Conservation (phyloP, 2,329 filamentous ascomycete species). For the Epichloe hybrida region DNA sequence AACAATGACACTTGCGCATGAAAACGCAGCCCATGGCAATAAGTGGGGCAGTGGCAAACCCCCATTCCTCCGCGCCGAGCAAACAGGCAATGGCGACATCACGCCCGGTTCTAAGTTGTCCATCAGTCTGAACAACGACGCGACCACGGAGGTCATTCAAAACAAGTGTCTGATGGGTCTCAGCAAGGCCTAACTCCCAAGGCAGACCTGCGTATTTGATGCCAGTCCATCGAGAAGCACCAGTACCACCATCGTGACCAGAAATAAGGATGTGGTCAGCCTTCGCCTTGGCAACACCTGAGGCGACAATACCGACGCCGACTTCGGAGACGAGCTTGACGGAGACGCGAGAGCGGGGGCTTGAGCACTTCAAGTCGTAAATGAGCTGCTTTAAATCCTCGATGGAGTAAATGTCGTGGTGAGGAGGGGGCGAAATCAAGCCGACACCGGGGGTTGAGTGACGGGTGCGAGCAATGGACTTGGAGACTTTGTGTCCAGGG, state of each 20-base stretch:
- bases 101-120: slow-evolving; percentile 80
- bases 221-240: slow-evolving; percentile 93
- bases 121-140: slow-evolving; percentile 92
- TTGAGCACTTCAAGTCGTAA: slow-evolving; percentile 94
- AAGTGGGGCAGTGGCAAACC: slow-evolving; percentile 93
- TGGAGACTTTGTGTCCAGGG: slow-evolving; percentile 91
- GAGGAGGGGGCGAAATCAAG: slow-evolving; percentile 87
- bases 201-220: slow-evolving; percentile 97
- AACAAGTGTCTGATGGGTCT: slow-evolving; percentile 92
- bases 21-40: slow-evolving; percentile 97
- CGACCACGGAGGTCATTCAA: slow-evolving; percentile 91
- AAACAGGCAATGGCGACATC: slow-evolving; percentile 91
- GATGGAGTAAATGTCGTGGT: slow-evolving; percentile 98
- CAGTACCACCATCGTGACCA: slow-evolving; percentile 91
- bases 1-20: slow-evolving; percentile 62
- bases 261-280: slow-evolving; percentile 95
- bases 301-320: slow-evolving; percentile 92
- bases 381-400: slow-evolving; percentile 97
- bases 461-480: slow-evolving; percentile 83
- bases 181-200: slow-evolving; percentile 91
- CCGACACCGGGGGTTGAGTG: slow-evolving; percentile 91
- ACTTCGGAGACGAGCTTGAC: slow-evolving; percentile 97
- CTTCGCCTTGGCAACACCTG: slow-evolving; percentile 94
- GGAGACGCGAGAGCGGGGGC: slow-evolving; percentile 80
- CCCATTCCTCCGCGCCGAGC: slow-evolving; percentile 95